Conservation (phyloP, 139 green algal genomes). For the Haematococcus sp. region DNA sequence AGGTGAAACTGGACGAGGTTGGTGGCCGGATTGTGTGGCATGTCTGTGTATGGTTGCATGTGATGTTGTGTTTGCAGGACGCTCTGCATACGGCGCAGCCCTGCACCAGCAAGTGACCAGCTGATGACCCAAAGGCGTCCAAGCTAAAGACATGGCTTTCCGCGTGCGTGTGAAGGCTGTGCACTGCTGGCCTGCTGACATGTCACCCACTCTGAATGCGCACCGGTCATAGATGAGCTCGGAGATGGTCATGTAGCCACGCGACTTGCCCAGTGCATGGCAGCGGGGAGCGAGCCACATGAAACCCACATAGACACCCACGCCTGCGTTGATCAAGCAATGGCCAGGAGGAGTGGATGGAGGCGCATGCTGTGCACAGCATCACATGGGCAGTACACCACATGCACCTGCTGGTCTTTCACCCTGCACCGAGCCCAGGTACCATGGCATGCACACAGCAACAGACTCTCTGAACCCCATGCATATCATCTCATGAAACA, state of each 20-base stretch:
- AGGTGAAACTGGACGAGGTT: background rate
- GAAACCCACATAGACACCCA: constrained; percentile 45
- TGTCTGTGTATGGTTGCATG: background rate
- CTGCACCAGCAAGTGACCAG: too few relatives aligned
- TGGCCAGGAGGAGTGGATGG: background rate
- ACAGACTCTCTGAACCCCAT: background rate
- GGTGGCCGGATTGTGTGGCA: background rate
- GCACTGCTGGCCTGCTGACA: too few relatives aligned
- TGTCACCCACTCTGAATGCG: too few relatives aligned
- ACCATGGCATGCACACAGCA: too few relatives aligned
- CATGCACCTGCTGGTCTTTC: too few relatives aligned
- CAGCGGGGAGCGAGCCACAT: constrained; percentile 39
- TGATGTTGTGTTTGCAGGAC: background rate
- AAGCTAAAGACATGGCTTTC: too few relatives aligned
- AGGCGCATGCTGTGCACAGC: background rate
- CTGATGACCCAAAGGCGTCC: too few relatives aligned
- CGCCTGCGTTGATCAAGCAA: too few relatives aligned
- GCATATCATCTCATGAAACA: background rate
- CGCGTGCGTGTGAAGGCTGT: too few relatives aligned
- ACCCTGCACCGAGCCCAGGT: too few relatives aligned
- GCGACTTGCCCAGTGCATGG: constrained; percentile 42
- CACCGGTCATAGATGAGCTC: constrained; percentile 41
- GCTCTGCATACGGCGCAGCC: background rate
- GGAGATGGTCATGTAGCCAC: constrained; percentile 45
- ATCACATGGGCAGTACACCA: background rate